Evolutionary conservation across 176 grass and related monocot genomes (phyloP), one percentile per base, ranked within the genome.

Genomic region (Themeda triandra): DNA sequence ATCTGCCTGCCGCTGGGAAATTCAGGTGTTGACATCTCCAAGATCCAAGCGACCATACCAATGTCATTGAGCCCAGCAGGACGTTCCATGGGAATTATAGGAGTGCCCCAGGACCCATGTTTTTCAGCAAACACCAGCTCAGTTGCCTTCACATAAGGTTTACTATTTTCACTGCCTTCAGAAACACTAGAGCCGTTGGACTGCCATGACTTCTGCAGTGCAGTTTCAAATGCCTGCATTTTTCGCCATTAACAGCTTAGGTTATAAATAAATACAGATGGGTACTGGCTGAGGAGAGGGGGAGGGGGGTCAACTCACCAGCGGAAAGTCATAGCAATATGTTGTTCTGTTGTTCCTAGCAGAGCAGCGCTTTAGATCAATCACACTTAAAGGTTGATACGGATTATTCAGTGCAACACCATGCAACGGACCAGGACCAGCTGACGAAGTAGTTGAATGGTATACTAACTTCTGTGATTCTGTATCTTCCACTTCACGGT

Each of bases 261-360:
- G 71, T 41, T 69, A 18, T 75, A 70, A 19, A 21, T 41, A 86
- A 67, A 13, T 25, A 74, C 11, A 44, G 15, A 27, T 39, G 78
- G 4, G 17, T 40, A 83, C 24, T 58, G 8, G 23, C 54, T 4
- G 54, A 21, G 62, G 25, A n/a, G n/a, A n/a, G 1, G 17, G 17
- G 23, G 2, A 60, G 13, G 76, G 13, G 9, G 7, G 6, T 24
- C 62, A 82, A 90, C 89, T 93, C 75, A 98, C 96, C 93, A 99
- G 70, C 35, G 96, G 93, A 71, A 99, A 99, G 86, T 99, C 96
- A 56, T 99, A 99, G 78, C 96, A 99, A 72, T 99, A 99, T 68
- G 96, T 99, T 19, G 96, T 96, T 87, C 69, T 96, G 86, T 85
- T 94, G 48, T 94, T 96, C 83, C 96, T 93, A 60, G 96, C 96